Evolutionary conservation across 2,329 filamentous ascomycete genomes (phyloP), one percentile per base, ranked within the genome.

Genomic region (Cylindrodendrum hubeiense): DNA sequence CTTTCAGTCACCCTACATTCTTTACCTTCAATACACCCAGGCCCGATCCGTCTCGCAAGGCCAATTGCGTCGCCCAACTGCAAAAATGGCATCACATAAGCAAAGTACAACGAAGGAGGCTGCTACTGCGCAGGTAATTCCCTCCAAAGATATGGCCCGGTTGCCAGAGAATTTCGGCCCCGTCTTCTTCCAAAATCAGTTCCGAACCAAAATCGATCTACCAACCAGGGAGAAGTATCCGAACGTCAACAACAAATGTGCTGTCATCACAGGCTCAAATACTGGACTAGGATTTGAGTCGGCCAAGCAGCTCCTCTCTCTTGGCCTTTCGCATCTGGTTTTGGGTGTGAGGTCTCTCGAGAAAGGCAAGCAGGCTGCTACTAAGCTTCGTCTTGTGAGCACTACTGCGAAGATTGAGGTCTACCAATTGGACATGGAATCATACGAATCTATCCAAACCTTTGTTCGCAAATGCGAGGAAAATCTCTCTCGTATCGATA

Each of bases 211-310:
- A 3, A 71, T 73, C 19, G 67, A 72, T 1, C 46, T 74, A 0
- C 71, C 71, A 13, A 67, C 71, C 4, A 67, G 37, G 12, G 50
- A 68, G 2, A 60, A 28, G n/a, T 71, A 69, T 15, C 58, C 72
- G 0, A 44, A 69, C 3, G 60, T 65, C 2, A 10, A 59, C 17
- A 67, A 66, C 2, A 67, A 67, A 54, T 65, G 65, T 5, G 70
- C 67, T 2, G 68, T 76, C 46, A 52, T 75, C 37, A 76, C 74
- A 0, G 74, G 74, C 19, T 71, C 74, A 30, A 76, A 76, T 56
- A 69, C 60, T 1, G 74, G 74, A 3, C 66, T 76, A 4, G 74
- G 74, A 0, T 68, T 72, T n/a, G 70, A 74, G 39, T 58, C 67
- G 10, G 71, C 72, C 4, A 69, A 64, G 13, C 72, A 76, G 7